Evolutionary conservation across 2,329 filamentous ascomycete species (phyloP).

Genomic region (Fusarium goolgardi): DNA sequence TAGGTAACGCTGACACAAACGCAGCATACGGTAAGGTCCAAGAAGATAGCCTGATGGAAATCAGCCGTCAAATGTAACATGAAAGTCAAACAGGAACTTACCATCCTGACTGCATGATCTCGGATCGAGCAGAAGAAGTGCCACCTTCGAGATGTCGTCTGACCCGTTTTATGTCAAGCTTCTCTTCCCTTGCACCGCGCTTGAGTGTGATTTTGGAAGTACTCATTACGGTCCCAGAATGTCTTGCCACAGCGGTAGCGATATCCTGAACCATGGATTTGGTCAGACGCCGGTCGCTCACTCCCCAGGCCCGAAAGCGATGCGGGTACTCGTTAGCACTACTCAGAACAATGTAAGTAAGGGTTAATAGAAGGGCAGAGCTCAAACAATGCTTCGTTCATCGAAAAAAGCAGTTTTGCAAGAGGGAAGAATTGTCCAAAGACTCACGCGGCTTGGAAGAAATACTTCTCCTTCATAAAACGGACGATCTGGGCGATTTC

Average conservation of each 20-base stretch:
- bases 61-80: fast-evolving
- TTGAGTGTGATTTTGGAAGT: background rate
- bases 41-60: background rate
- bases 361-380: fast-evolving
- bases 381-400: fast-evolving
- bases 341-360: background rate
- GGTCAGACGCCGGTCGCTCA: background rate
- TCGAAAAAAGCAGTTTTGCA: too few relatives aligned
- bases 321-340: background rate
- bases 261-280: background rate
- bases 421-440: too few relatives aligned
- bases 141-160: background rate
- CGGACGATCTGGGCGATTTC: background rate
- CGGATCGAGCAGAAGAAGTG: background rate
- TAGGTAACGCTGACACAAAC: background rate
- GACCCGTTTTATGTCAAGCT: background rate
- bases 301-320: background rate
- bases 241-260: background rate
- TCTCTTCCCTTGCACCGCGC: background rate
- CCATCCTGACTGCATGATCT: background rate
- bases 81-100: fast-evolving
- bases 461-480: background rate
- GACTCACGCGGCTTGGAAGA: background rate
- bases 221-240: background rate
- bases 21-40: conserved; percentile 30